These are phyloP conservation scores for Tetrahymena malaccensis DNA, from an alignment of 73 alveolate species.

Conservation along the genomic window DNA sequence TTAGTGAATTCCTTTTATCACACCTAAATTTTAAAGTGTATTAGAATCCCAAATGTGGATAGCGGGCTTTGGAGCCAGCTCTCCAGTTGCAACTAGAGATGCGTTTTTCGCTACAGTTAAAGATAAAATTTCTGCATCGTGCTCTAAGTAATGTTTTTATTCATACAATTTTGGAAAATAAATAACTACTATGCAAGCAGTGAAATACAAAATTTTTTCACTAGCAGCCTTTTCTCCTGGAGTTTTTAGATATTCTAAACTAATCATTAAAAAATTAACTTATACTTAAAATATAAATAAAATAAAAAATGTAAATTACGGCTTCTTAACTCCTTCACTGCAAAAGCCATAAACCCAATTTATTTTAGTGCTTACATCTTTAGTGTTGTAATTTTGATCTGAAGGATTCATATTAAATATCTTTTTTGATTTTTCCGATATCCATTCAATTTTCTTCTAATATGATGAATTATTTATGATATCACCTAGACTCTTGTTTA, in stretches of 20 bases:
- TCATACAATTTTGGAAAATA: constrained; percentile 70
- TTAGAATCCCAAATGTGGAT: constrained; percentile 89
- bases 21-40: constrained; percentile 72
- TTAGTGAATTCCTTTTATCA: constrained; percentile 83
- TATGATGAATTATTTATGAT: constrained; percentile 1
- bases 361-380: constrained; percentile 47
- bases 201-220: constrained; percentile 73
- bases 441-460: constrained; percentile 42
- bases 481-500: neutral
- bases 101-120: constrained; percentile 69
- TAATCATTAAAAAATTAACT: neutral
- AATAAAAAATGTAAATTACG: constrained; percentile 45
- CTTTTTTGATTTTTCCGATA: constrained; percentile 39
- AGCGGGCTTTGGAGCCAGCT: constrained; percentile 77
- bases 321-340: constrained; percentile 78
- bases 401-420: constrained; percentile 42
- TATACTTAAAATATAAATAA: neutral
- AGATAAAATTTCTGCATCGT: constrained; percentile 79
- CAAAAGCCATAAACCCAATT: constrained; percentile 96
- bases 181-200: constrained; percentile 78
- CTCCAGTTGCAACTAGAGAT: constrained; percentile 64
- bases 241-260: constrained; percentile 3
- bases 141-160: constrained; percentile 82
- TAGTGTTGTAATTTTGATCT: constrained; percentile 23
- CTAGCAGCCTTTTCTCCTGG: constrained; percentile 41